These are phyloP conservation scores for Auricularia auricula-judae DNA, from an alignment of 768 basidiomycete genomes.

Conservation along the genomic window DNA sequence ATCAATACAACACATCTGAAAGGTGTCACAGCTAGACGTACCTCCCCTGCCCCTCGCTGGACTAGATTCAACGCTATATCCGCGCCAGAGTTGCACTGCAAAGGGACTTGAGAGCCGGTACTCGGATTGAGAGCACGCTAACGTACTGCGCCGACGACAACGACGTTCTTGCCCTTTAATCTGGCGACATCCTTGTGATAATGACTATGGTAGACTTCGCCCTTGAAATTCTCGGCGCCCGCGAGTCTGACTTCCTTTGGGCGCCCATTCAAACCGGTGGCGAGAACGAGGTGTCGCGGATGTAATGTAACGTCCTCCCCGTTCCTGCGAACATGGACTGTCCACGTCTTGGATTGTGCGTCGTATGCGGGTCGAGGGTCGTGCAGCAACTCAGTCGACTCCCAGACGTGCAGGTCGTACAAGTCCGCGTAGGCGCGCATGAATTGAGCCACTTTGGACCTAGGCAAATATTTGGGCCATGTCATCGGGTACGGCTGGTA, in stretches of 20 bases:
- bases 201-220: constrained; percentile 18
- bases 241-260: constrained; percentile 21
- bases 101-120: neutral
- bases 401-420: constrained; percentile 36
- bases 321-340: constrained; percentile 19
- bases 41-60: neutral
- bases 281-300: constrained; percentile 29
- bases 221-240: constrained; percentile 19
- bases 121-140: neutral
- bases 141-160: constrained; percentile 3
- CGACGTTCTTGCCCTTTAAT: neutral
- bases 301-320: constrained; percentile 21
- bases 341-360: constrained; percentile 21
- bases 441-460: constrained; percentile 34
- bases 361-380: constrained; percentile 25
- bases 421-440: constrained; percentile 28
- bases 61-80: constrained; percentile 4
- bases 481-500: constrained; percentile 28
- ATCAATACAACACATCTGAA: constrained; percentile 22
- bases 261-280: constrained; percentile 25
- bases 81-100: constrained; percentile 1
- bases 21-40: constrained; percentile 23
- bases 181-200: neutral
- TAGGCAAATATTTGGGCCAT: constrained; percentile 32
- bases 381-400: constrained; percentile 18